Conservation (phyloP, 345 rosid genomes). For the Murraya koenigii region DNA sequence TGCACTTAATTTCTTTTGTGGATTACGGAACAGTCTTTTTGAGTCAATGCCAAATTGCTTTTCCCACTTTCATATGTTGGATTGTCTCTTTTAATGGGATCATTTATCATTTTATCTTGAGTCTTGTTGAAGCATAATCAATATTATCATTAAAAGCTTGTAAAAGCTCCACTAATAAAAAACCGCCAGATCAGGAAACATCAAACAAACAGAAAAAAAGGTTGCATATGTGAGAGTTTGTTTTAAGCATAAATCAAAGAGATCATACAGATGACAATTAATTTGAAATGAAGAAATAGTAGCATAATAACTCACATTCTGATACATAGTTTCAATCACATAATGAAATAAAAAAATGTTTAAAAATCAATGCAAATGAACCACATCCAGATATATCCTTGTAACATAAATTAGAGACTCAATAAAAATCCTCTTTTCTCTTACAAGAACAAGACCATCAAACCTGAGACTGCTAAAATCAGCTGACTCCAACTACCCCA, state of each 20-base stretch:
- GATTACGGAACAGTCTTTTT: neutral
- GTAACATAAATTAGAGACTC: constrained; percentile 18
- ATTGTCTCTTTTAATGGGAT: neutral
- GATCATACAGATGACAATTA: neutral
- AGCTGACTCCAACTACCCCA: constrained; percentile 34
- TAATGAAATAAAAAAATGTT: constrained; percentile 26
- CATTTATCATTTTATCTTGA: neutral
- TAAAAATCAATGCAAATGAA: constrained; percentile 21
- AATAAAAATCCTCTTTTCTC: constrained; percentile 19
- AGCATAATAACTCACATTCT: constrained; percentile 8
- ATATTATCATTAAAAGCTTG: neutral
- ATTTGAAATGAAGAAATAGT: constrained; percentile 4
- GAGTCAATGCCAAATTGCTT: neutral
- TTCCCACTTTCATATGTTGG: neutral
- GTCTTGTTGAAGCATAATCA: constrained; percentile 3
- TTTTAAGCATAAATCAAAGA: neutral
- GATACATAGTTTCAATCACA: constrained; percentile 17
- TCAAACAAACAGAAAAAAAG: no score
- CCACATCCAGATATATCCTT: constrained; percentile 15
- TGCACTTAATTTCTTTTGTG: neutral
- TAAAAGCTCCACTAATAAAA: neutral
- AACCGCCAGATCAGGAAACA: no score
- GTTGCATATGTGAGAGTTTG: no score
- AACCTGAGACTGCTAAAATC: constrained; percentile 39
- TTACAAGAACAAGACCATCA: constrained; percentile 51